A percentile compares a stretch with the other conserved stretches of the same genome.
Evolutionary conservation across 352 stramenopile species (phyloP).

Genomic region (Globisporangium canariense): DNA sequence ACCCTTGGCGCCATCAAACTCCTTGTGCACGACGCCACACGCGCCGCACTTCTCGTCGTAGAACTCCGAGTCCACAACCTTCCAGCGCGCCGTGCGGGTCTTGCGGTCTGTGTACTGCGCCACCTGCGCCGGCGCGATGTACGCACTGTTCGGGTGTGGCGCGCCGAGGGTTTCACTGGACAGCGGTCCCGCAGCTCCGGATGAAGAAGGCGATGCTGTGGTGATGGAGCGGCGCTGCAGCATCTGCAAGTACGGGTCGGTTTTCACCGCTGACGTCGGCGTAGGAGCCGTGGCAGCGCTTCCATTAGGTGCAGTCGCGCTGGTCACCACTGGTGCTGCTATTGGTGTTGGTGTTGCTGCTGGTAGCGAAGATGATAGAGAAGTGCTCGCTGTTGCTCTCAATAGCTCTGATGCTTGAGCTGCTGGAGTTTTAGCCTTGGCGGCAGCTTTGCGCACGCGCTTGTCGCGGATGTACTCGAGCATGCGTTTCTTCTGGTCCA

Average conservation of each 20-base stretch:
- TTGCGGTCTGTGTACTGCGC: constrained; percentile 47
- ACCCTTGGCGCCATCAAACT: constrained; percentile 37
- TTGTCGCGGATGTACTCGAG: constrained; percentile 79
- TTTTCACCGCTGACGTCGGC: constrained; percentile 25
- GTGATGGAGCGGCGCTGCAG: constrained; percentile 63
- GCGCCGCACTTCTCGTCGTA: constrained; percentile 47
- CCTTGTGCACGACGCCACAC: constrained; percentile 51
- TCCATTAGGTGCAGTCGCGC: background rate
- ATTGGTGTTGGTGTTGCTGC: constrained; percentile 1
- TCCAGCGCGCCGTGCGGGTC: constrained; percentile 56
- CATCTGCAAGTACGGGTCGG: constrained; percentile 79
- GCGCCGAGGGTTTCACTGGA: background rate
- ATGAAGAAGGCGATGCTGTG: constrained; percentile 14
- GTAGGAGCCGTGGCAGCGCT: background rate
- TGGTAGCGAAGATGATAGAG: background rate
- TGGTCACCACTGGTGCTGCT: constrained; percentile 10
- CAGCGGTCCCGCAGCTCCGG: background rate
- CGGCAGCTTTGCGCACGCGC: constrained; percentile 26
- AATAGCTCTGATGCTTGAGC: constrained; percentile 1
- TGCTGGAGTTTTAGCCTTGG: constrained; percentile 13
- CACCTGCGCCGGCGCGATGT: constrained; percentile 46
- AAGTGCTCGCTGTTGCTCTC: background rate
- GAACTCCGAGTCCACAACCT: constrained; percentile 70
- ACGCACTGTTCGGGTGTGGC: constrained; percentile 58
- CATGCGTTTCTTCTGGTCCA: constrained; percentile 81